These are phyloP conservation scores for Zostera marina DNA, from an alignment of 116 monocot genomes.

Conservation along the genomic window DNA sequence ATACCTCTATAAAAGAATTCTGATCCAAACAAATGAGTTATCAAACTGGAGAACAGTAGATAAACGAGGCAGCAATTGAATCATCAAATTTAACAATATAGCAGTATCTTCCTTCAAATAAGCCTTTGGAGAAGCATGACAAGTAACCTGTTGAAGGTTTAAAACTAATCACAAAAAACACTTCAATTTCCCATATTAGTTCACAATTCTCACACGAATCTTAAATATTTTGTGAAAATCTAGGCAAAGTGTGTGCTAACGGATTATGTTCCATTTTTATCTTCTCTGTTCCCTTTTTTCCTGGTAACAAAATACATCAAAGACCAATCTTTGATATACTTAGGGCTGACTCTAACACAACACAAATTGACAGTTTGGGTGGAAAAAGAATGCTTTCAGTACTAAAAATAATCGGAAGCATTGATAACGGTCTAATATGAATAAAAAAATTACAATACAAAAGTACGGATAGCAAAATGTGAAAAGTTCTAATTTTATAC, in stretches of 20 bases:
- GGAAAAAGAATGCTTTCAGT: no score
- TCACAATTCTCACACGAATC: slow-evolving; percentile 13
- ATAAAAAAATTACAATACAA: neutral
- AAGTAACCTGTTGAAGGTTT: slow-evolving; percentile 53
- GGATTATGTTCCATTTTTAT: neutral
- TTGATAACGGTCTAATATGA: no score
- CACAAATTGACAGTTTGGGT: no score
- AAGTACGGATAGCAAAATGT: neutral
- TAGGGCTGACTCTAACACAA: no score
- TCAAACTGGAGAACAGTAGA: slow-evolving; percentile 84
- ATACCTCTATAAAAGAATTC: slow-evolving; percentile 83
- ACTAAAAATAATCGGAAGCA: no score
- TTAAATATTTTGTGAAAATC: neutral
- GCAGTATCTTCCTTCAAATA: slow-evolving; percentile 85
- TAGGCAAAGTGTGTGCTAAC: neutral
- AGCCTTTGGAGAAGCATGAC: slow-evolving; percentile 83
- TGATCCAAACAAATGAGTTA: slow-evolving; percentile 83
- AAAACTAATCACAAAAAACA: slow-evolving; percentile 41
- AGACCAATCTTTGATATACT: no score
- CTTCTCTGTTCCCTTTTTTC: no score
- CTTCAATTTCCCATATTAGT: slow-evolving; percentile 31
- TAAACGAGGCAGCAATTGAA: slow-evolving; percentile 69
- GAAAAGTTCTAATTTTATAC: slow-evolving; percentile 10
- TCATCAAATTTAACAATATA: slow-evolving; percentile 88
- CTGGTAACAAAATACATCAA: no score